Evolutionary conservation across 2,329 filamentous ascomycete genomes (phyloP).

Genomic region (Fusarium sp.): DNA sequence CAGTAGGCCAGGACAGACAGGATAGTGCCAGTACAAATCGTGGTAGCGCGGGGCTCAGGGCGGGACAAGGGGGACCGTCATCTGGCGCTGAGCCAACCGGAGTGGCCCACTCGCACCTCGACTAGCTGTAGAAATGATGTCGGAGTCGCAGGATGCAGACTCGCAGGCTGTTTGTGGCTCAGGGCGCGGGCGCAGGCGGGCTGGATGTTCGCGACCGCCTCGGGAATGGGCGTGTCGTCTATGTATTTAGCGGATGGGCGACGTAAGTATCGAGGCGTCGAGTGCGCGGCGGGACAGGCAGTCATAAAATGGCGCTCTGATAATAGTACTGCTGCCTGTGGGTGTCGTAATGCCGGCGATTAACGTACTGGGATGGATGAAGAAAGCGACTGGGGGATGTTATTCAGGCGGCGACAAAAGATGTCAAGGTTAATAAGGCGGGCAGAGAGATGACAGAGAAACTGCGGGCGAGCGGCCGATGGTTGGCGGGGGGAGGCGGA

Average conservation of each 20-base stretch:
- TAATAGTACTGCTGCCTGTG: constrained; percentile 35
- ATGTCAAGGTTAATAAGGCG: constrained; percentile 7
- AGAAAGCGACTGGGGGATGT: constrained; percentile 4
- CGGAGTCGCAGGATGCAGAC: constrained; percentile 13
- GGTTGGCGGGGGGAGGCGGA: background rate
- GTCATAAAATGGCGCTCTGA: constrained; percentile 7
- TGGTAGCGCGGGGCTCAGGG: constrained; percentile 45
- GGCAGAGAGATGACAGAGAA: background rate
- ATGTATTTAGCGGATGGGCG: constrained; percentile 13
- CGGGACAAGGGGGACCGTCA: constrained; percentile 45
- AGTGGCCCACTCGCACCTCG: constrained; percentile 40
- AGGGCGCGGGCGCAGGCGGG: constrained; percentile 3
- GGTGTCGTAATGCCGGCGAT: constrained; percentile 19
- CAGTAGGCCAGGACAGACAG: constrained; percentile 34
- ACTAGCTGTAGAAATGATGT: constrained; percentile 33
- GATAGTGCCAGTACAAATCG: constrained; percentile 38
- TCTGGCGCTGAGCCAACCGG: constrained; percentile 46
- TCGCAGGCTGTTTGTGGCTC: constrained; percentile 25
- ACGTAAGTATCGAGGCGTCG: background rate
- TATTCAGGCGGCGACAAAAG: background rate
- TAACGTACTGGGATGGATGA: background rate
- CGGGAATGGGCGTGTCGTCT: constrained; percentile 24
- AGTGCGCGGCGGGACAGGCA: constrained; percentile 12
- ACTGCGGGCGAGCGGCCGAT: background rate
- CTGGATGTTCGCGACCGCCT: constrained; percentile 12